phyloP scores from a whole-genome alignment of 169 alveolate species.

The Cryptosporidium felis region DNA sequence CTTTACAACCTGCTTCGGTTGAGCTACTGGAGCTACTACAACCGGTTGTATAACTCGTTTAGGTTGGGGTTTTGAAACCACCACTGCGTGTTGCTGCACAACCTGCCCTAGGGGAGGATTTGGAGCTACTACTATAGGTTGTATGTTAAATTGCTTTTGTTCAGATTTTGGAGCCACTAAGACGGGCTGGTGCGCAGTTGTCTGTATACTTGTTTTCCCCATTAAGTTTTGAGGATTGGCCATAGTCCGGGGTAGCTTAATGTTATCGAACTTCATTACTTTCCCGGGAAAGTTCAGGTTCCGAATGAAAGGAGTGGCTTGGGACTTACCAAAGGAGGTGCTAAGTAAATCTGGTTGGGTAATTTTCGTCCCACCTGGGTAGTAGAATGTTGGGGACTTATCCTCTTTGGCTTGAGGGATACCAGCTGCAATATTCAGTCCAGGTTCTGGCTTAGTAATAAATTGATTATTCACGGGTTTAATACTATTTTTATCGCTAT shows the following conservation, averaged over 20 bases:
- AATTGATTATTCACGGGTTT: neutral
- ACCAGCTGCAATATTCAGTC: neutral
- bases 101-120: neutral
- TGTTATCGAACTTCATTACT: neutral
- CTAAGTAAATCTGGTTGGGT: neutral
- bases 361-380: constrained; percentile 16
- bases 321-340: neutral
- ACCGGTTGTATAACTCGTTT: neutral
- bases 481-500: neutral
- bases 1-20: too few species aligned
- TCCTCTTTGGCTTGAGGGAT: neutral
- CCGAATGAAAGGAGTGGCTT: neutral
- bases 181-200: too few species aligned
- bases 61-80: neutral
- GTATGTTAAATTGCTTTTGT: neutral
- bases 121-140: neutral
- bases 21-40: neutral
- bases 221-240: too few species aligned
- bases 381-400: constrained; percentile 18
- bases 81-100: neutral
- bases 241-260: neutral
- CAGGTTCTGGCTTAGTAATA: neutral
- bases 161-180: neutral
- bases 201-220: too few species aligned
- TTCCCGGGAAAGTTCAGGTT: neutral